Evolutionary conservation across 2,329 filamentous ascomycete genomes (phyloP), one percentile per base, ranked within the genome.

Genomic region (Ophiosphaerella herpotricha): DNA sequence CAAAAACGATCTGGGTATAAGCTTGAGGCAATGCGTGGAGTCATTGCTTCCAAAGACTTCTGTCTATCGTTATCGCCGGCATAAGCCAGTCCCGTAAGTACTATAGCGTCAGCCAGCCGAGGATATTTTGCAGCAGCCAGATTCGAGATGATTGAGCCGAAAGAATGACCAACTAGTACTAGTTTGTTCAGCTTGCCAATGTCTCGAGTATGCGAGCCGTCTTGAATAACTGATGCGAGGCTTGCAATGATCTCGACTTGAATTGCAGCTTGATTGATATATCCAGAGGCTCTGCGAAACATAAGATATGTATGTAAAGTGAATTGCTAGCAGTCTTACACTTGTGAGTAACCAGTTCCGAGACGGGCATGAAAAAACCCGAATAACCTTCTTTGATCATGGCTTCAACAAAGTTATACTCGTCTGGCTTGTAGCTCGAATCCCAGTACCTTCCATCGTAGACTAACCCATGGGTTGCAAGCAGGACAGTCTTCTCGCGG

Each of bases 391-490:
- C 23, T n/a, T 29, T 32, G 9, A 31, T 24, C n/a, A 33, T 21
- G 5, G 39, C 39, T 32, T 42, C 39, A 11, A 42, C 24, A 21
- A 42, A 42, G n/a, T 23, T 42, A 23, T 42, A 42, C 26, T 42
- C 24, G 12, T 42, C 23, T 8, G 24, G 24, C 14, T 33, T 33
- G 23, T 31, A 42, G 23, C 7, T 32, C 5, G 39, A 33, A 21
- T 42, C 29, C 39, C 39, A 42, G 14, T 42, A 42, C 31, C 39
- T 32, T 18, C 24, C 13, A 33, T 31, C 39, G 18, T 42, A 42
- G 2, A 5, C 23, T 5, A 42, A 13, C 9, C 37, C 37, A n/a
- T 39, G 37, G 12, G 37, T 39, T 3, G 37, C 16, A 4, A 39
- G 8, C 3, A 39, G 37, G 7, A 39, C 37, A 1, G 37, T 39